Evolutionary conservation across 2,329 filamentous ascomycete species (phyloP).

Genomic region (Rutstroemia sp.): DNA sequence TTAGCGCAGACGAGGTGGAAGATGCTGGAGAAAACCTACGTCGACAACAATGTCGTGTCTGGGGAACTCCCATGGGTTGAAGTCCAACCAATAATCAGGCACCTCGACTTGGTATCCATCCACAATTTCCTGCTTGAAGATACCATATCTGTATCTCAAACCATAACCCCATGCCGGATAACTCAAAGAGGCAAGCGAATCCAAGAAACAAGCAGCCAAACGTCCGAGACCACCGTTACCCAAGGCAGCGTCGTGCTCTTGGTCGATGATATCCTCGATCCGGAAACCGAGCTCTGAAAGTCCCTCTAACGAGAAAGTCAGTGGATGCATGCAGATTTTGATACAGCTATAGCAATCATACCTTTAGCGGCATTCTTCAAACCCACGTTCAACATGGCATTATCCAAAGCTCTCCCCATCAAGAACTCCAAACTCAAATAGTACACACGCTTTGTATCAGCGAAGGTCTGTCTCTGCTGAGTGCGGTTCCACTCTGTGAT

Average conservation of each 20-base stretch:
- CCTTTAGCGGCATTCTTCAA: conserved; percentile 78
- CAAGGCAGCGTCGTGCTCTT: conserved; percentile 93
- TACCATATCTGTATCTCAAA: conserved; percentile 89
- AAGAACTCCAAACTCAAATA: conserved; percentile 96
- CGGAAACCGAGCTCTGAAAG: conserved; percentile 87
- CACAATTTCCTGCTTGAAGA: conserved; percentile 99
- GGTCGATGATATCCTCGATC: conserved; percentile 88
- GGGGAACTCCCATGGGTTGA: conserved; percentile 98
- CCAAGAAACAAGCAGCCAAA: conserved; percentile 92
- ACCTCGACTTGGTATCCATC: conserved; percentile 98
- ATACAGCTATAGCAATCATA: conserved; percentile 34
- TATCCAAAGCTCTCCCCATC: conserved; percentile 94
- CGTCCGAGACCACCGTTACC: conserved; percentile 94
- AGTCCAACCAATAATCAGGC: conserved; percentile 98
- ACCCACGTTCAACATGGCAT: conserved; percentile 95
- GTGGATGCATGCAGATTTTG: conserved; percentile 56
- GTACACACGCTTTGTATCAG: conserved; percentile 89
- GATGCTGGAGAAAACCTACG: conserved; percentile 39
- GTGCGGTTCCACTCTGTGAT: conserved; percentile 98
- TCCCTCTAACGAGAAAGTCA: conserved; percentile 51
- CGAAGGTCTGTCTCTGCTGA: conserved; percentile 88
- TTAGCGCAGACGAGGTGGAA: conserved; percentile 9
- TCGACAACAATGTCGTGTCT: conserved; percentile 92
- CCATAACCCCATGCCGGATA: conserved; percentile 98
- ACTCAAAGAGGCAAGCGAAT: conserved; percentile 90